Evolutionary conservation across 2,329 filamentous ascomycete species (phyloP).

Genomic region (Claviceps quebecensis): DNA sequence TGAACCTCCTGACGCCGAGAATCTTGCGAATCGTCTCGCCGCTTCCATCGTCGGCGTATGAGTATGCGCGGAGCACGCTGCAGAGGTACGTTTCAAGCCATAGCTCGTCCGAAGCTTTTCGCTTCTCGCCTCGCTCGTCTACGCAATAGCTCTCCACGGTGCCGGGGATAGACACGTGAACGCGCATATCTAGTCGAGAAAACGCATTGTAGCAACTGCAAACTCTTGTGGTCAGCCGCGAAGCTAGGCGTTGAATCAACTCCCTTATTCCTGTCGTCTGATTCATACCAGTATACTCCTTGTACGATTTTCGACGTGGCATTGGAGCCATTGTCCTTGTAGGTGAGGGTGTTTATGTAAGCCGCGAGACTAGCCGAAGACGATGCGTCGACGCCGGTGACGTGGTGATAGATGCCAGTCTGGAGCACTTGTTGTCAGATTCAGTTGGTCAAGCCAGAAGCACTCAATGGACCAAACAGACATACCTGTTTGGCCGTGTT

Average conservation of each 20-base stretch:
- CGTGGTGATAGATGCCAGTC: constrained; percentile 94
- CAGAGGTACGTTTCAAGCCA: constrained; percentile 98
- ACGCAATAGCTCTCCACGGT: constrained; percentile 96
- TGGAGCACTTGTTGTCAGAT: constrained; percentile 23
- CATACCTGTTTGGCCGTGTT: constrained; percentile 42
- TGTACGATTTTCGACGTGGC: constrained; percentile 72
- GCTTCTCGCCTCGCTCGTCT: constrained; percentile 90
- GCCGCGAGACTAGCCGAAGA: constrained; percentile 93
- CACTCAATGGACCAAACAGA: background rate
- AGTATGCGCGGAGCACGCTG: constrained; percentile 85
- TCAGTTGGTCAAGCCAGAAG: background rate
- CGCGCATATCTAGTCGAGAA: constrained; percentile 93
- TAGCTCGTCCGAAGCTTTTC: constrained; percentile 80
- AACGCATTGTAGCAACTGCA: constrained; percentile 92
- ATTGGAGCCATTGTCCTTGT: constrained; percentile 66
- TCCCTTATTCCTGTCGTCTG: background rate
- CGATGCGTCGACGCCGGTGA: constrained; percentile 91
- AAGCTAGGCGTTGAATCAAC: too few relatives aligned
- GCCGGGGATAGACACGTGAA: constrained; percentile 92
- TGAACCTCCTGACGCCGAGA: constrained; percentile 91
- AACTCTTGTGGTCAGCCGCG: background rate
- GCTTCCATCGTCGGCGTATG: constrained; percentile 89
- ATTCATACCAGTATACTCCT: constrained; percentile 73
- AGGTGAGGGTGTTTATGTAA: constrained; percentile 95
- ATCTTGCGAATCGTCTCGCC: constrained; percentile 94